Base-by-base conservation (phyloP, 371 early-diverging fungal genomes). In the Chytridium lagenaria region DNA sequence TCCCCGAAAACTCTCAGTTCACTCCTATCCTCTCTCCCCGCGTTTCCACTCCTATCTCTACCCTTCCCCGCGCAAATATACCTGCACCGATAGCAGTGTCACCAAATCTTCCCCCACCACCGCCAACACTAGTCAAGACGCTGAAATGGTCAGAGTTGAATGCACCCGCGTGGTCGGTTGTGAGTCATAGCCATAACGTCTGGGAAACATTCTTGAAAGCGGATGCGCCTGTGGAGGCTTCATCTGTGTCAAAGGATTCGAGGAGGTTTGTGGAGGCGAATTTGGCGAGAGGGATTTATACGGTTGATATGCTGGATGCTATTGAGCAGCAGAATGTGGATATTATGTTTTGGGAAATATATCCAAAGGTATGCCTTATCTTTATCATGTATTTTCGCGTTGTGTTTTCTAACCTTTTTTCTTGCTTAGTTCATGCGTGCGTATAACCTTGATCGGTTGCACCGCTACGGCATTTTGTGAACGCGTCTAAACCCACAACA, bases 291-390 rank as follows among this genome's bases (percentile, higher is more conserved):
- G 63, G 63, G 63, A 61, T 31, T 5, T 61, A 38, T 16, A 61
- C 36, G 5, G 34, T 61, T 3, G 63, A 61, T 2, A 38, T 61
- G 63, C 28, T 61, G 7, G 63, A 61, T 61, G 63, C 10, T 12
- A 38, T 61, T 61, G 63, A 61, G 63, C 33, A 38, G 34, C 36
- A 67, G 49, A 67, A 67, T 31, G 28, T 22, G 67, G 50, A 31
- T 15, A 67, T 67, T 44, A 37, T 49, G 50, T 67, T 28, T 26
- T 33, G 40, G 38, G 40, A 40, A 19, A 31, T 61, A 2, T 61
- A 36, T 38, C 63, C 63, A 28, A 61, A 61, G 63, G 63, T 61
- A 5, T 36, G 26, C 5, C 26, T 52, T 26, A 26, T 52, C 26
- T 26, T 52, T 52, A 44, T 44, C 44, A 44, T 44, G 19, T 44